Evolutionary conservation across 2,329 filamentous ascomycete species (phyloP), one percentile per base, ranked within the genome.

Genomic region (Curvularia verruculosa): DNA sequence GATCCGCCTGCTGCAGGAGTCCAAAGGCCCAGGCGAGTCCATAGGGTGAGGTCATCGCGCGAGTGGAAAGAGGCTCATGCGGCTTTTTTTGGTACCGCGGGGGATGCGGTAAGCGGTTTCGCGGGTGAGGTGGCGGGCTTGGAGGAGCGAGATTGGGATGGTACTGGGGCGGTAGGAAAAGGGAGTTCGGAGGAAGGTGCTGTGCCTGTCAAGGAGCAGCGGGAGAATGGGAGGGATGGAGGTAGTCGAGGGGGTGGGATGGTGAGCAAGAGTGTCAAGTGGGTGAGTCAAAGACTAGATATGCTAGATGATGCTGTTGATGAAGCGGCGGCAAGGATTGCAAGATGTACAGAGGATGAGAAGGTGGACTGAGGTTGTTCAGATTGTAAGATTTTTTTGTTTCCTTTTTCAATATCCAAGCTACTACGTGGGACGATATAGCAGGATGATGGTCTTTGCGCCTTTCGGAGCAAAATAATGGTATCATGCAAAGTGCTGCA

Each of bases 291-390:
- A 13, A 43, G 49, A 9, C 6, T 56, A 2, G 43, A 9, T 15
- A 23, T 29, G 28, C 19, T 56, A 28, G 54, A 56, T 13, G 49
- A 23, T 6, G 54, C 24, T 26, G 49, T 56, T 7, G 49, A 43
- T 39, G 36, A 23, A 3, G 15, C 36, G 36, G 44, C 46, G 6
- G 44, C 37, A n/a, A 28, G n/a, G 8, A 24, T 56, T 12, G 44
- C 26, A 28, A 34, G 49, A 23, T 53, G 54, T 43, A 56, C 49
- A 18, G 49, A 56, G 18, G 49, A 44, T 31, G 36, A 48, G 13
- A 49, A 18, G 15, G 3, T 36, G 15, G 34, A 18, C 15, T 36
- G 34, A 36, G 12, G 15, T 2, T 34, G 12, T 34, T 34, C 29
- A 15, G 34, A 18, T 36, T 6, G 34, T 36, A 29, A 18, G 28